phyloP scores from a whole-genome alignment of 1,284 basidiomycete genomes.

The Ustilago trichophora region DNA sequence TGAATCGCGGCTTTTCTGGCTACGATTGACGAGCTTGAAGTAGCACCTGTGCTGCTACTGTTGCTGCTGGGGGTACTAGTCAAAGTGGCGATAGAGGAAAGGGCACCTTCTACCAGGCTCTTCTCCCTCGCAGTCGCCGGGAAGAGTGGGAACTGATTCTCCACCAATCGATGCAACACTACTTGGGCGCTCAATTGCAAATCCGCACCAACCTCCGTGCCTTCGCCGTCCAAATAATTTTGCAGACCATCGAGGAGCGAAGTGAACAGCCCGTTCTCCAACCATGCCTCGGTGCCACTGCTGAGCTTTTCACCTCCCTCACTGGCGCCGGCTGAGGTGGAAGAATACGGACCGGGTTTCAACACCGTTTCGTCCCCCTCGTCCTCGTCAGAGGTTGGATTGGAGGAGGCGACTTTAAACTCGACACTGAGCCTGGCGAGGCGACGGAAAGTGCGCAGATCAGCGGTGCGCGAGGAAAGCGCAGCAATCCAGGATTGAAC shows the following conservation, averaged over 20 bases:
- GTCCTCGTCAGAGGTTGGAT: conserved; percentile 5
- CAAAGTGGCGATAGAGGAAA: neutral
- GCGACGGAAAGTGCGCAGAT: conserved; percentile 30
- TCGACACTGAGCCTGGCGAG: conserved; percentile 42
- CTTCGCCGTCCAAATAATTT: conserved; percentile 7
- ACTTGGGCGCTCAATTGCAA: conserved; percentile 41
- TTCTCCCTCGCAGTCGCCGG: conserved; percentile 14
- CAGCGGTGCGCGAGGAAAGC: conserved; percentile 25
- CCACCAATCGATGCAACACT: conserved; percentile 44
- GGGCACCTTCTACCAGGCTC: conserved; percentile 21
- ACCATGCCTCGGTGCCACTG: conserved; percentile 27
- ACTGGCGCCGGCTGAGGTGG: no score
- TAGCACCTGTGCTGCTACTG: no score
- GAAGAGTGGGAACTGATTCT: conserved; percentile 50
- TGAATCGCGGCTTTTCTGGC: conserved; percentile 34
- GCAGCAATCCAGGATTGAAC: conserved; percentile 38
- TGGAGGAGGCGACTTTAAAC: conserved; percentile 25
- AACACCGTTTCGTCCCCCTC: conserved; percentile 30
- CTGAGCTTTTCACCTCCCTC: conserved; percentile 1
- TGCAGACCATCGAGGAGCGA: conserved; percentile 16
- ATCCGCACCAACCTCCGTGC: conserved; percentile 12
- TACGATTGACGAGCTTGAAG: conserved; percentile 1
- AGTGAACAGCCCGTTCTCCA: conserved; percentile 27
- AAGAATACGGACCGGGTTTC: no score
- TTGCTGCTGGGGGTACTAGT: no score